Conservation (phyloP, 2,329 filamentous ascomycete species). For the Aureobasidium sp. region DNA sequence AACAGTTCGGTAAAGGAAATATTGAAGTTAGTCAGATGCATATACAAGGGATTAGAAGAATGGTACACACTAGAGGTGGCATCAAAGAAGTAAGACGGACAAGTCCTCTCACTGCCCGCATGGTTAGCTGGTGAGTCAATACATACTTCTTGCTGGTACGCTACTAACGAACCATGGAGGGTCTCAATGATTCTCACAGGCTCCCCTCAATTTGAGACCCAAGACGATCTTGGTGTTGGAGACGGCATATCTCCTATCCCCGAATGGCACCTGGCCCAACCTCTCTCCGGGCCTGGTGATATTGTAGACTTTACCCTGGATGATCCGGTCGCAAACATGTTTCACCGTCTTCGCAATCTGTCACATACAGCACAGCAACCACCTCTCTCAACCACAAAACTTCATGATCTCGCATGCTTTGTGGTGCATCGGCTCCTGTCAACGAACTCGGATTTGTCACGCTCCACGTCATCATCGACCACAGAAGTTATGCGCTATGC, state of each 20-base stretch:
- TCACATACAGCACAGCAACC: background rate
- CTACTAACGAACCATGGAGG: background rate
- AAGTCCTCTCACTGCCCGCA: background rate
- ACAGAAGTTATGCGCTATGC: background rate
- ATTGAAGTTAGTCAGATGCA: background rate
- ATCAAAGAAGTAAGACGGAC: background rate
- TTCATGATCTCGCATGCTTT: constrained; percentile 5
- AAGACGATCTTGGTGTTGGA: background rate
- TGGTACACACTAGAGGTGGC: background rate
- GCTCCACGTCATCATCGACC: background rate
- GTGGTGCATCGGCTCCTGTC: constrained; percentile 1
- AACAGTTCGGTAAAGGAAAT: constrained; percentile 6
- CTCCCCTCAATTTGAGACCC: background rate
- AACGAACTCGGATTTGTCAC: background rate
- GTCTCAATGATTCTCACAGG: background rate
- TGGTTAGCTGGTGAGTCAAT: constrained; percentile 1
- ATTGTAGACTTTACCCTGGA: background rate
- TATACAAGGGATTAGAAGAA: background rate
- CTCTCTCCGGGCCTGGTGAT: background rate
- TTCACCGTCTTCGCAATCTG: background rate
- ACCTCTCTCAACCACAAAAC: background rate
- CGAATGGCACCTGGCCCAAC: background rate
- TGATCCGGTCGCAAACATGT: background rate
- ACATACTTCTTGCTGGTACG: too few species aligned
- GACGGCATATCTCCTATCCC: background rate